These are phyloP conservation scores for Pyrenophora graminea DNA, from an alignment of 2,329 filamentous ascomycete species.

Conservation along the genomic window DNA sequence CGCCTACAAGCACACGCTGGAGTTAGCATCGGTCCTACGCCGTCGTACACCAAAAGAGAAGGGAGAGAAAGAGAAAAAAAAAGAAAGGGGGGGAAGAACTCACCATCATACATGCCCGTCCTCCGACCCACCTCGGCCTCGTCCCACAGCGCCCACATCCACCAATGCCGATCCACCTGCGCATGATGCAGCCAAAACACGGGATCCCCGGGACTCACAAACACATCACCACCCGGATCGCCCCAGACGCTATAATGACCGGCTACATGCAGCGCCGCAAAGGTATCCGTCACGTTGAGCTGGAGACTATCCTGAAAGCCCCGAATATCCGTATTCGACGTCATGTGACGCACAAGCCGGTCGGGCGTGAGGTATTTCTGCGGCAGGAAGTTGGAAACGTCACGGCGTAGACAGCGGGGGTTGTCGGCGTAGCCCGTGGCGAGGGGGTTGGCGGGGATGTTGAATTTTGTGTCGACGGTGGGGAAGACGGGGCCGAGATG, in stretches of 20 bases:
- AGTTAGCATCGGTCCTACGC: too few species aligned
- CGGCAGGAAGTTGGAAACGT: slow-evolving; percentile 37
- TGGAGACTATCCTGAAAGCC: slow-evolving; percentile 36
- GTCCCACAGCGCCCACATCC: slow-evolving; percentile 54
- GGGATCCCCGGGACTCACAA: slow-evolving; percentile 52
- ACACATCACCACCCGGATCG: slow-evolving; percentile 53
- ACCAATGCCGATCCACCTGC: slow-evolving; percentile 55
- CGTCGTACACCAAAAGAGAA: too few species aligned
- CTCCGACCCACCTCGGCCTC: slow-evolving; percentile 36
- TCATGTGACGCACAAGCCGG: slow-evolving; percentile 33
- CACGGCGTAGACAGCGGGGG: slow-evolving; percentile 38
- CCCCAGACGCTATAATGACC: slow-evolving; percentile 52
- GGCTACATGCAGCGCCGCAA: slow-evolving; percentile 47
- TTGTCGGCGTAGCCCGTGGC: slow-evolving; percentile 37
- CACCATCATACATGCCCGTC: slow-evolving; percentile 45
- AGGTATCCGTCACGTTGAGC: slow-evolving; percentile 9
- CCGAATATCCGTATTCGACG: slow-evolving; percentile 21
- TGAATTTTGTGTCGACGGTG: slow-evolving; percentile 36
- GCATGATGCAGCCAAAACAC: slow-evolving; percentile 56
- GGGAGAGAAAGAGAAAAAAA: too few species aligned
- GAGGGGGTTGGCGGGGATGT: slow-evolving; percentile 39
- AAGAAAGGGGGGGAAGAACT: too few species aligned
- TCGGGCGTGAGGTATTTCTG: slow-evolving; percentile 18
- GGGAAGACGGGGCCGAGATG: slow-evolving; percentile 54
- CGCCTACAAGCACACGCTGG: slow-evolving; percentile 4